Conservation (phyloP, 768 basidiomycete species). For the Suillus variegatus region DNA sequence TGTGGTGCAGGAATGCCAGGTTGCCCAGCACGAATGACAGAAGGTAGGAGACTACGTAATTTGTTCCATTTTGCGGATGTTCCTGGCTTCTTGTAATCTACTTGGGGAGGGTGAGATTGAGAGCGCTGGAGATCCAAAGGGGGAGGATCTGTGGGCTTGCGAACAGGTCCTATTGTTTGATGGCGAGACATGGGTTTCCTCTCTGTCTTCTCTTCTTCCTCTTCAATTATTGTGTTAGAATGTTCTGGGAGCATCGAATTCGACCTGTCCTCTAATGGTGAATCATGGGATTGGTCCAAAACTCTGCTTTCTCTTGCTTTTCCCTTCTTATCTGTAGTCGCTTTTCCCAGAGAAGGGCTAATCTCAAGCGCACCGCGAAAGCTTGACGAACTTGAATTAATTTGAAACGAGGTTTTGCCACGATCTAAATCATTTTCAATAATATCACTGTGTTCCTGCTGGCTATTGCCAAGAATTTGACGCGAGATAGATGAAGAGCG, state of each 20-base stretch:
- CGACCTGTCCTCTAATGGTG: conserved; percentile 47
- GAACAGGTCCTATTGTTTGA: conserved; percentile 1
- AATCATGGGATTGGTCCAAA: conserved; percentile 56
- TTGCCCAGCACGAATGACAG: conserved; percentile 38
- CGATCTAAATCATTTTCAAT: conserved; percentile 37
- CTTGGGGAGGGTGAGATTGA: conserved; percentile 30
- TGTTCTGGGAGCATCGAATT: conserved; percentile 20
- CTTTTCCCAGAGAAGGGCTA: conserved; percentile 34
- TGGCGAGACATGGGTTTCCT: conserved; percentile 22
- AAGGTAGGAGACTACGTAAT: conserved; percentile 66
- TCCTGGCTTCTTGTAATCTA: conserved; percentile 20
- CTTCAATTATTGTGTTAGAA: conserved; percentile 29
- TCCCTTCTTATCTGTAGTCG: conserved; percentile 51
- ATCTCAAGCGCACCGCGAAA: conserved; percentile 69
- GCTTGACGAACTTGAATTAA: conserved; percentile 33
- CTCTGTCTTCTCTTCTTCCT: conserved; percentile 24
- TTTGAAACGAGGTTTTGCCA: conserved; percentile 31
- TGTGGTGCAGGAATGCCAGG: conserved; percentile 38
- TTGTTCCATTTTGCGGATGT: conserved; percentile 57
- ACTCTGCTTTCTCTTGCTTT: conserved; percentile 51
- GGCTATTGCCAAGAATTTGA: conserved; percentile 26
- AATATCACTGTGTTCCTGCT: conserved; percentile 26
- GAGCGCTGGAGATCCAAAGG: conserved; percentile 21
- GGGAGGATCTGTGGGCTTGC: conserved; percentile 10
- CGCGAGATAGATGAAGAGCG: conserved; percentile 38